Base-by-base conservation (phyloP, 352 stramenopile species). In the Phytopythium aichiense region DNA sequence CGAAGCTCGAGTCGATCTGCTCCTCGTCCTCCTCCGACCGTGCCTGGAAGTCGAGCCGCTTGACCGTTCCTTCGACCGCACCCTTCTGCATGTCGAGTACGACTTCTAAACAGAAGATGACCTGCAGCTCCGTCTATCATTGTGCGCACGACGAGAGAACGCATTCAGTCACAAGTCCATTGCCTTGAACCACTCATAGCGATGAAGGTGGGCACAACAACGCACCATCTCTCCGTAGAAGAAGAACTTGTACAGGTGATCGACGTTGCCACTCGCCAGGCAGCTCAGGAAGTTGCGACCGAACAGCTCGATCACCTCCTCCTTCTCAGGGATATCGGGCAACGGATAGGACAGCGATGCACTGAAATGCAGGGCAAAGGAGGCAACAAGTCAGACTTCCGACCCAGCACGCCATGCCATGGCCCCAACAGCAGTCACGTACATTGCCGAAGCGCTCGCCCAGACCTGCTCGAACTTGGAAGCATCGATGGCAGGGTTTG, bases 211-310 rank as follows among this genome's bases (percentile, higher is more conserved):
- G 53, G 25, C 16, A 67, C 25, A 9, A 68, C 7, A 59, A 31
- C 52, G 13, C 73, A 93, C 85, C 87, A 92, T 92, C 72, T 94
- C 82, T 12, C 76, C 84, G 49, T 82, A 94, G 64, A 96, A 96
- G 70, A 87, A 96, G 51, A 96, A 96, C 66, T 96, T 96, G 71
- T 93, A 73, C 22, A 88, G 56, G 46, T 77, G 79, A 18, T 89
- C 69, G 42, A 94, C 65, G 16, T 76, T 75, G 16, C 87, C 87
- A 56, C 84, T 93, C 23, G 87, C 87, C 60, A 96, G 68, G 71
- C 87, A 96, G 68, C 72, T 82, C 45, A 96, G 60, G 35, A 72
- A 84, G 48, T 91, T 87, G 51, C 73, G 75, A 0, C 77, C 58
- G 65, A 96, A 94, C 20, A 78, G 63, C 12, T 76, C 76, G 58